Evolutionary conservation across 345 rosid genomes (phyloP), one percentile per base, ranked within the genome.

Genomic region (Physaria fendleri): DNA sequence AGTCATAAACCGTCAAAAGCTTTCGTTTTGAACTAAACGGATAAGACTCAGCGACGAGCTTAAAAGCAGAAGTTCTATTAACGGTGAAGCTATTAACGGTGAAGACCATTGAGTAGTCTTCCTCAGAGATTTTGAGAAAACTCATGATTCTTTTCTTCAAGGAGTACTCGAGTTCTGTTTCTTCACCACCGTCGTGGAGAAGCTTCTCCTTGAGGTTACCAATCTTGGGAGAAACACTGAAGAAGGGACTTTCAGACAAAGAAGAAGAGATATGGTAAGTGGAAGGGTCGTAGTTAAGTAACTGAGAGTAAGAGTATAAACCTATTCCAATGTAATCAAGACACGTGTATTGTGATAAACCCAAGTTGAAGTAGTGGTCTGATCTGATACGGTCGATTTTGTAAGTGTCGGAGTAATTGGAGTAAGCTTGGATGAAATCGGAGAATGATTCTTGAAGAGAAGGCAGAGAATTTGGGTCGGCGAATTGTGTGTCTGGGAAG

Each of bases 251-350:
- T 41, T 75, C 78, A 14, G 74, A 67, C 43, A 30, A 72, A 22
- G 89, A 74, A 29, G 87, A 75, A 0, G 71, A 71, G 62, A 46
- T 64, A 17, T 73, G 82, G 57, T 66, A 63, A 14, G 53, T 57
- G 27, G 81, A 56, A 25, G 68, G 64, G 17, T 79, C 87, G 7
- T 60, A 81, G 40, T 71, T 73, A 22, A 76, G 84, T 15, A 81
- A 59, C 71, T 92, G 98, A 21, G 90, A 66, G 73, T 80, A 75
- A 38, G 95, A 88, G 76, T 84, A 88, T 14, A 92, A 82, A 50
- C 98, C 96, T 8, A 80, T 79, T 24, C 98, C 98, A 0, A 88
- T 82, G 71, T 92, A 92, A 72, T 92, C 98, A 60, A 92, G 92
- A 68, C 96, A 92, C 47, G 90, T 81, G 75, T 75, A 74, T 57